Conservation (phyloP, 768 basidiomycete species). For the Postia placenta region DNA sequence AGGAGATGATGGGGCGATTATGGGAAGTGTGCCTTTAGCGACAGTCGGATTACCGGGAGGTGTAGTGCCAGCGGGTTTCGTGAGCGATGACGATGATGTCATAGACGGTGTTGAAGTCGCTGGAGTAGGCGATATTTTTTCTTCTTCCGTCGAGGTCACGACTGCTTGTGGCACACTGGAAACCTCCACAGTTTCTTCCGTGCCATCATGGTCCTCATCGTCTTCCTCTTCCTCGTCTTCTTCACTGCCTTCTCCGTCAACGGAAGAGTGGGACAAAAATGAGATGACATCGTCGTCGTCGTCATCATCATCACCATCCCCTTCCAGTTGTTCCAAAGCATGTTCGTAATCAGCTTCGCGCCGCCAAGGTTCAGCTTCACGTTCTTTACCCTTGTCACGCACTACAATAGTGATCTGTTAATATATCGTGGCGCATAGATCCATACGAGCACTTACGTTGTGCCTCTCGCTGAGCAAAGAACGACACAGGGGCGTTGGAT, state of each 20-base stretch:
- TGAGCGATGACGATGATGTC: no score
- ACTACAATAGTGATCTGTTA: no score
- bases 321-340: neutral
- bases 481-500: slow-evolving; percentile 13
- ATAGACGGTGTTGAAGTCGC: no score
- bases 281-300: neutral
- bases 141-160: no score
- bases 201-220: no score
- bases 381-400: no score
- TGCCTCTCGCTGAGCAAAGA: slow-evolving; percentile 8
- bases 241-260: neutral
- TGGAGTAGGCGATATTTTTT: no score
- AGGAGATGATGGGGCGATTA: slow-evolving; percentile 30
- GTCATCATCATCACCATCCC: neutral
- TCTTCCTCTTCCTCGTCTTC: slow-evolving; percentile 24
- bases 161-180: no score
- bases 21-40: slow-evolving; percentile 25
- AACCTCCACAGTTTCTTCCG: no score
- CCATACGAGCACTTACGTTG: neutral
- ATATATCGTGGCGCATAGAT: no score
- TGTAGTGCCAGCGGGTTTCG: no score
- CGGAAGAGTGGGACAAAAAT: neutral
- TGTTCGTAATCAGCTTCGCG: neutral
- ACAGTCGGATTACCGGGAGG: slow-evolving; percentile 57
- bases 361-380: no score